Conservation (phyloP, 352 stramenopile genomes). For the Globisporangium emineosum region DNA sequence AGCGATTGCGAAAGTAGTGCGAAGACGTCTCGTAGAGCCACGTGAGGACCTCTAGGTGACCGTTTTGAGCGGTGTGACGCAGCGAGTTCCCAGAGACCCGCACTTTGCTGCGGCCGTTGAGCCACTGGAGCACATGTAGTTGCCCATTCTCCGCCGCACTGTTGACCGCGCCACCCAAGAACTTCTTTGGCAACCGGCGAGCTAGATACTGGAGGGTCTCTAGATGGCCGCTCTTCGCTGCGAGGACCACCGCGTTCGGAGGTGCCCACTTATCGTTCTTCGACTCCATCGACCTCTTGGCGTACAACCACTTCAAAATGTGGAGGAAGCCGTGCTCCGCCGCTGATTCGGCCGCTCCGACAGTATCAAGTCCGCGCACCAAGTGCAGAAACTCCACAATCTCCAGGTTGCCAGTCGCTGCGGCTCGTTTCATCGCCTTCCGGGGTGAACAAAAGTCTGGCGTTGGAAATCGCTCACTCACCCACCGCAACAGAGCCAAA, state of each 20-base stretch:
- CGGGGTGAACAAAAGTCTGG: not conserved
- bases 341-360: constrained; percentile 1
- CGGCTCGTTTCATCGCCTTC: constrained; percentile 7
- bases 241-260: not conserved
- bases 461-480: not conserved
- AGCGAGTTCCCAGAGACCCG: not conserved
- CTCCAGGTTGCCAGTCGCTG: not conserved
- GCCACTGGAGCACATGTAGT: not conserved
- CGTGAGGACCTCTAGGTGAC: not conserved
- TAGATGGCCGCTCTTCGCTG: constrained; percentile 7
- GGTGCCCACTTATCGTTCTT: not conserved
- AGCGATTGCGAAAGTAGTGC: not conserved
- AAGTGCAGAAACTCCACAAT: constrained; percentile 6
- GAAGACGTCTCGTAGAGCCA: constrained; percentile 3
- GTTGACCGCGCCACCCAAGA: not conserved
- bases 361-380: constrained; percentile 3
- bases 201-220: not conserved
- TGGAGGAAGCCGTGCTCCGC: constrained; percentile 9
- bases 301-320: constrained; percentile 16
- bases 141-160: not conserved
- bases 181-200: constrained; percentile 3
- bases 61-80: not conserved
- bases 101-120: not conserved
- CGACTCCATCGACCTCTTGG: not conserved
- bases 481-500: not conserved